A percentile compares a stretch with the other conserved stretches of the same genome.
phyloP scores from a whole-genome alignment of 768 basidiomycete genomes.

The Amanita polypyramis region DNA sequence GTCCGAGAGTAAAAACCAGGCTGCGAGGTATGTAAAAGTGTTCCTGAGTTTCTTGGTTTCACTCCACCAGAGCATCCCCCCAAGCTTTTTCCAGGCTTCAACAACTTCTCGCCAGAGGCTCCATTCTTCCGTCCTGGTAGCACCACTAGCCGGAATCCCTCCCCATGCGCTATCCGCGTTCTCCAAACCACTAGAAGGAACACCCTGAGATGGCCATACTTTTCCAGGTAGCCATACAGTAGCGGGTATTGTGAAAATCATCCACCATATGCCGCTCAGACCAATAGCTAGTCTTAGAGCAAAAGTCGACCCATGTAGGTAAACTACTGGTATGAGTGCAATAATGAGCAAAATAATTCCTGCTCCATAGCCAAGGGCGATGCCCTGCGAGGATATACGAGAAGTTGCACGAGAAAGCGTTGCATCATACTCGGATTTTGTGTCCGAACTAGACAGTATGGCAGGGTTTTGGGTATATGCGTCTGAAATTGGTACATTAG shows the following conservation, averaged over 20 bases:
- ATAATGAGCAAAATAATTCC: slow-evolving; percentile 72
- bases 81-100: slow-evolving; percentile 68
- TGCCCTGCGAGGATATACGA: slow-evolving; percentile 75
- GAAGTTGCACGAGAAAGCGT: slow-evolving; percentile 67
- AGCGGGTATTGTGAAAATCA: slow-evolving; percentile 68
- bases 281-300: slow-evolving; percentile 78
- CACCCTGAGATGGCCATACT: slow-evolving; percentile 9
- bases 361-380: slow-evolving; percentile 77
- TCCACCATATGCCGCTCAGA: slow-evolving; percentile 85
- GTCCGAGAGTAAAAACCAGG: slow-evolving; percentile 93
- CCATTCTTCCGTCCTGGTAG: slow-evolving; percentile 24
- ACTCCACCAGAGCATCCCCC: slow-evolving; percentile 58
- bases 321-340: slow-evolving; percentile 68
- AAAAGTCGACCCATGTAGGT: slow-evolving; percentile 65
- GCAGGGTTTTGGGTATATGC: slow-evolving; percentile 9
- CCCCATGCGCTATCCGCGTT: slow-evolving; percentile 11
- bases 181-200: slow-evolving; percentile 6
- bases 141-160: slow-evolving; percentile 16
- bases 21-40: slow-evolving; percentile 83
- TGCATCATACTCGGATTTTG: slow-evolving; percentile 37
- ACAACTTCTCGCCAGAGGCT: slow-evolving; percentile 39
- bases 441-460: slow-evolving; percentile 4
- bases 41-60: slow-evolving; percentile 69
- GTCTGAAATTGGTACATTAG: neutral
- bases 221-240: slow-evolving; percentile 58